Base-by-base conservation (phyloP, 1,139 yeast genomes). In the Candida freyschussii region DNA sequence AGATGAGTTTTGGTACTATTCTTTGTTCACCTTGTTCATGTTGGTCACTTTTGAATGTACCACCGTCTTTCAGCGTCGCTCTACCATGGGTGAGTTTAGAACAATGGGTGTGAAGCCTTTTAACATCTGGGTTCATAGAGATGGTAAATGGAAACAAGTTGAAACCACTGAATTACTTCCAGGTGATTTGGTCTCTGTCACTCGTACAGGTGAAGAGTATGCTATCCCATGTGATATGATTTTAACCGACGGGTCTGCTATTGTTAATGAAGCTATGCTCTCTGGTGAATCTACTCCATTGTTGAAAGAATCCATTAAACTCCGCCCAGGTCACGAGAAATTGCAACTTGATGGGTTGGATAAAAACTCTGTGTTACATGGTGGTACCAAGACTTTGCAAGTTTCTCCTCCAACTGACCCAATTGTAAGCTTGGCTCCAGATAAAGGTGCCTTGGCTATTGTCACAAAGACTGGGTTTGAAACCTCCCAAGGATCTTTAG, bases 271-370 rank as follows among this genome's bases (percentile, higher is more conserved):
- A 65, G 97, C 97, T 21, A 89, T 89, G 97, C 77, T 89, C 41
- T 84, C 96, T 5, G 99, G 99, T 57, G 99, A 91, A 65, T 85
- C 96, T 7, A 91, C 98, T 29, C 99, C 99, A 8, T 67, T 91
- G 48, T 75, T 93, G 55, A 91, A 91, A 57, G 99, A 91, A 62
- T 83, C 95, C 4, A 75, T 89, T 44, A 78, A 76, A 47, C 73
- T 85, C 48, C 84, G 98, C 61, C 95, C 95, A 18, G 62, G 67
- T 17, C 60, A 69, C 16, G 96, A 85, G 30, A 50, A 47, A 4
- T 67, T 87, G 45, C 82, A 83, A 46, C 64, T 82, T 5, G 93
- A 85, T 37, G 89, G 94, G 21, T 56, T 85, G 33, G 98, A 93
- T 60, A 87, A 87, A 59, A 89, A 87, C 58, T 77, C 97, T 7